phyloP scores from a whole-genome alignment of 345 rosid genomes.

The Dipteronia dyeriana region DNA sequence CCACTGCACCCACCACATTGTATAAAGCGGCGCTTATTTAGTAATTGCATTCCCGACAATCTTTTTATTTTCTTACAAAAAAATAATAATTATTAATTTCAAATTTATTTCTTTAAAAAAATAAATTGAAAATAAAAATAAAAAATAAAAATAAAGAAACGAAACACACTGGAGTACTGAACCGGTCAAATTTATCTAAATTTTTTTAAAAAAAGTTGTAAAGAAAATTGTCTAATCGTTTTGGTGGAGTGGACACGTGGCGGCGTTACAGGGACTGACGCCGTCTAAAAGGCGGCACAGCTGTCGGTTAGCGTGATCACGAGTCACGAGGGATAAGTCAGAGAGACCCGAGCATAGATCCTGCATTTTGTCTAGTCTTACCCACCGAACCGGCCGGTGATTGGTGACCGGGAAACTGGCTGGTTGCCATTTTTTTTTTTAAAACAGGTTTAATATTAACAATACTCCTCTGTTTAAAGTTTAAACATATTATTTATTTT shows the following conservation, averaged over 20 bases:
- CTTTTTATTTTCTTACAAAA: too few relatives aligned
- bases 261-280: not conserved
- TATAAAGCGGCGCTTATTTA: not conserved
- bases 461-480: too few relatives aligned
- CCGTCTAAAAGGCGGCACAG: conserved; percentile 25
- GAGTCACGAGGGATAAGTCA: conserved; percentile 29
- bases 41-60: too few relatives aligned
- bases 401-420: conserved; percentile 21
- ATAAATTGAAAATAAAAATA: too few relatives aligned
- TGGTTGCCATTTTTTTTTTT: not conserved
- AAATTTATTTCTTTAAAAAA: not conserved
- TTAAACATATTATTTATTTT: too few relatives aligned
- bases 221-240: not conserved
- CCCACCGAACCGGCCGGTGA: not conserved
- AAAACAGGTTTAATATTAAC: too few relatives aligned
- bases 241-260: conserved; percentile 8
- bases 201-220: not conserved
- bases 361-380: conserved; percentile 29
- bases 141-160: not conserved
- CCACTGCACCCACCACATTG: not conserved
- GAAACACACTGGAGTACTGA: conserved; percentile 6
- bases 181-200: conserved; percentile 7
- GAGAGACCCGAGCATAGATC: conserved; percentile 26
- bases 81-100: too few relatives aligned
- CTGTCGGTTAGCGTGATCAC: conserved; percentile 42